These are phyloP conservation scores for Carex sylvatica DNA, from an alignment of 202 grass and related monocot species.

Conservation along the genomic window DNA sequence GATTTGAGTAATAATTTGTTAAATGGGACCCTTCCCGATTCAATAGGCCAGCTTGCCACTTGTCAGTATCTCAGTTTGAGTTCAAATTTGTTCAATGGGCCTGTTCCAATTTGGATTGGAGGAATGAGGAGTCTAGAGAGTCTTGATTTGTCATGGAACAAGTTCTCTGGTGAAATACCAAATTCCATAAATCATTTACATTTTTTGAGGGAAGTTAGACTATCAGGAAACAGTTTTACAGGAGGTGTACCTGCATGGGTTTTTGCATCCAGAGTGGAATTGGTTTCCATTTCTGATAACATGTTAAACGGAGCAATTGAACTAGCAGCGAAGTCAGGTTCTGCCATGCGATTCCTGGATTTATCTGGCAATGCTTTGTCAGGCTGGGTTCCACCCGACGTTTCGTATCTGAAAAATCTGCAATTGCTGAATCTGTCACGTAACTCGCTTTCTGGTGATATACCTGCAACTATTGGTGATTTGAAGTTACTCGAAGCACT, in stretches of 20 bases:
- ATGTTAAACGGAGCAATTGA: constrained; percentile 50
- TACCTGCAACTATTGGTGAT: constrained; percentile 59
- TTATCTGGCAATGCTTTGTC: constrained; percentile 72
- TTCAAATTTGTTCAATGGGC: constrained; percentile 58
- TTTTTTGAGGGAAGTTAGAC: constrained; percentile 49
- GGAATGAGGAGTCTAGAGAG: constrained; percentile 65
- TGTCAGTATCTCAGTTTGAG: constrained; percentile 51
- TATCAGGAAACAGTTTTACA: constrained; percentile 62
- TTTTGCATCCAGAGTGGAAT: constrained; percentile 55
- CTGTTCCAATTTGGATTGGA: constrained; percentile 74
- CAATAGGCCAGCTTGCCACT: constrained; percentile 49
- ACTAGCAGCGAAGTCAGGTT: constrained; percentile 33
- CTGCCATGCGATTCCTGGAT: constrained; percentile 49
- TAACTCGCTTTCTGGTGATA: constrained; percentile 56
- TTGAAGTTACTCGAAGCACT: constrained; percentile 66
- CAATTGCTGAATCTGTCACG: constrained; percentile 70
- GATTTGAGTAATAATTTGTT: constrained; percentile 72
- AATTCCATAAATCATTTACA: constrained; percentile 52
- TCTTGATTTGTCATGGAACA: constrained; percentile 73
- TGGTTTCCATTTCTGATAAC: constrained; percentile 64
- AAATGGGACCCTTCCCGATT: constrained; percentile 53
- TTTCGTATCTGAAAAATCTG: constrained; percentile 39
- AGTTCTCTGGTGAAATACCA: constrained; percentile 59
- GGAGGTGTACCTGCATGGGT: constrained; percentile 83
- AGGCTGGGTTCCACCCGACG: constrained; percentile 55